These are phyloP conservation scores for Dendrothele bispora DNA, from an alignment of 768 basidiomycete genomes.

Conservation along the genomic window DNA sequence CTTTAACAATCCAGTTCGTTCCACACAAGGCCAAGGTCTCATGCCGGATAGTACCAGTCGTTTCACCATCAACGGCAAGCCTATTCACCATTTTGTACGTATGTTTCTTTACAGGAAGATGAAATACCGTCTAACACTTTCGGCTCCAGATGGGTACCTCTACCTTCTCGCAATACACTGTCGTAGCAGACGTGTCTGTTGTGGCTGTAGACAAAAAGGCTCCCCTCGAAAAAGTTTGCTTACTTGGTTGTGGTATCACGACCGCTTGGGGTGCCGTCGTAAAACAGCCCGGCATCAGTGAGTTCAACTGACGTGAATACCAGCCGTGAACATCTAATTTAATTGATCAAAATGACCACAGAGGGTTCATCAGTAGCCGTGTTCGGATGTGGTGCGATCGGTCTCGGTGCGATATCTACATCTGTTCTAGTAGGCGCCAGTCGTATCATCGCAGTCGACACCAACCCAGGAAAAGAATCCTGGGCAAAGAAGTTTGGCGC, in stretches of 20 bases:
- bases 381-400: slow-evolving; percentile 96
- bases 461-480: slow-evolving; percentile 78
- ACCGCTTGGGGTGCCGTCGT: slow-evolving; percentile 97
- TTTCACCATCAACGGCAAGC: slow-evolving; percentile 87
- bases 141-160: slow-evolving; percentile 91
- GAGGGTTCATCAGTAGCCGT: slow-evolving; percentile 89
- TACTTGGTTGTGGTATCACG: slow-evolving; percentile 95
- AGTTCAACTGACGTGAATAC: slow-evolving; percentile 22
- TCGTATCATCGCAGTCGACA: slow-evolving; percentile 91
- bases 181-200: slow-evolving; percentile 95
- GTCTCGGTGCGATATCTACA: slow-evolving; percentile 88
- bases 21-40: slow-evolving; percentile 90
- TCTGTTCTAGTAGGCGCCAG: slow-evolving; percentile 75
- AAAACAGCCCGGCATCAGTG: slow-evolving; percentile 87
- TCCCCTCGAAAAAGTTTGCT: slow-evolving; percentile 93
- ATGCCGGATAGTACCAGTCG: slow-evolving; percentile 92
- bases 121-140: not conserved
- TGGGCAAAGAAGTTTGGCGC: slow-evolving; percentile 96
- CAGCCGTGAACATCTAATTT: slow-evolving; percentile 1
- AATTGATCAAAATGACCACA: slow-evolving; percentile 30
- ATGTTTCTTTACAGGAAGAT: not conserved
- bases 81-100: slow-evolving; percentile 88
- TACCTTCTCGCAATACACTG: slow-evolving; percentile 99
- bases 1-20: slow-evolving; percentile 58
- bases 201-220: slow-evolving; percentile 86